Percentiles rank a stretch among this genome's conserved stretches.
These are phyloP conservation scores for Vigna radiata DNA, from an alignment of 306 rosid genomes.

Conservation along the genomic window DNA sequence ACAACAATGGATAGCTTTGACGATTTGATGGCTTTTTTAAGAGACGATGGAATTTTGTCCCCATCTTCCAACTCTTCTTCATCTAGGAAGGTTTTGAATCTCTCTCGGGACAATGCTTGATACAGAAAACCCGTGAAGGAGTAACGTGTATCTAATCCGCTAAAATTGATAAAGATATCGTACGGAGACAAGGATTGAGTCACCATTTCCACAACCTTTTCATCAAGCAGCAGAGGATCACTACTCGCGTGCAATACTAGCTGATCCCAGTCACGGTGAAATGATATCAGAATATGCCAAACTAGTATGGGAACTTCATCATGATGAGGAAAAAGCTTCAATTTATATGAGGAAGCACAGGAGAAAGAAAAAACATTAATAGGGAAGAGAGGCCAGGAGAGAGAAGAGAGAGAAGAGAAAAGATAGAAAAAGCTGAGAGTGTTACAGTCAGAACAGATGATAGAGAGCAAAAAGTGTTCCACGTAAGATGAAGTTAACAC, in stretches of 20 bases:
- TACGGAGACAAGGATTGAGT: background rate
- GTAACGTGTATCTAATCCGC: background rate
- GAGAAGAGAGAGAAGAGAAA: too few species aligned
- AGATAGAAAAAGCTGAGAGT: too few species aligned
- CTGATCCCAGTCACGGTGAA: constrained; percentile 76
- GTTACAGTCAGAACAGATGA: too few species aligned
- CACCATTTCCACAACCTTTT: background rate
- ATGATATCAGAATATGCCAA: constrained; percentile 66
- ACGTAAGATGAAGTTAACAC: too few species aligned
- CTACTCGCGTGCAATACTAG: constrained; percentile 61
- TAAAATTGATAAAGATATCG: background rate
- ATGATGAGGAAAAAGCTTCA: constrained; percentile 57
- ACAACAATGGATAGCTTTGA: background rate
- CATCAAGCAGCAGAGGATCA: constrained; percentile 67
- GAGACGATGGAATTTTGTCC: constrained; percentile 6
- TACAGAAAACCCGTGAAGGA: constrained; percentile 25
- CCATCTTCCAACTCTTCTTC: constrained; percentile 2
- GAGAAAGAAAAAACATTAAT: too few species aligned
- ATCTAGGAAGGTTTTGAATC: constrained; percentile 39
- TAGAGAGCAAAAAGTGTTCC: too few species aligned
- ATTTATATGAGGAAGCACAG: constrained; percentile 68
- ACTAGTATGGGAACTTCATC: constrained; percentile 83
- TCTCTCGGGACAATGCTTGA: background rate
- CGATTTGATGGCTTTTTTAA: background rate
- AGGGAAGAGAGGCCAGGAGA: too few species aligned